Conservation (phyloP, 2,329 filamentous ascomycete species). For the Alternaria brassicicola region DNA sequence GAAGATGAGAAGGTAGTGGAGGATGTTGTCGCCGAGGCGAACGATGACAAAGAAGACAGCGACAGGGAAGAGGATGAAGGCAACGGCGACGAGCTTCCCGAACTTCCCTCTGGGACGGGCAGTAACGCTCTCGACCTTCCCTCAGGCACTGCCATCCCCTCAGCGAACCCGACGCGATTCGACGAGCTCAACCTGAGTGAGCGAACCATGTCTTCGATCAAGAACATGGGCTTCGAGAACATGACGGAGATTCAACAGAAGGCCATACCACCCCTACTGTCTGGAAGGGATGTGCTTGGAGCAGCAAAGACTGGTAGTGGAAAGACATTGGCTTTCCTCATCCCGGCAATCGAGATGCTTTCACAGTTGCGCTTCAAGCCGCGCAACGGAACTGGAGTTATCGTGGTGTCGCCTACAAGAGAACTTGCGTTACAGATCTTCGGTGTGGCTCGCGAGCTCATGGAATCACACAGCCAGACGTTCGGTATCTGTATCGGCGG, state of each 20-base stretch:
- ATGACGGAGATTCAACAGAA: slow-evolving; percentile 96
- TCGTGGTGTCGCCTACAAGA: slow-evolving; percentile 71
- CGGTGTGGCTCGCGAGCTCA: slow-evolving; percentile 88
- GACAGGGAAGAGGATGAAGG: slow-evolving; percentile 36
- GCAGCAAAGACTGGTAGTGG: slow-evolving; percentile 96
- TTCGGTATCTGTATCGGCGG: slow-evolving; percentile 97
- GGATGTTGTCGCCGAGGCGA: slow-evolving; percentile 38
- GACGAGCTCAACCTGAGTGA: slow-evolving; percentile 83
- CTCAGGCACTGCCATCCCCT: slow-evolving; percentile 63
- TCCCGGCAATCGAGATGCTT: slow-evolving; percentile 93
- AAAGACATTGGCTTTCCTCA: slow-evolving; percentile 93
- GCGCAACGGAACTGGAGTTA: slow-evolving; percentile 81
- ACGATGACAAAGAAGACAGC: slow-evolving; percentile 34
- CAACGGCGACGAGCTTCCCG: slow-evolving; percentile 21
- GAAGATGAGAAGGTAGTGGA: slow-evolving; percentile 43
- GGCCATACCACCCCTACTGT: slow-evolving; percentile 84
- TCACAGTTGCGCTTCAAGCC: slow-evolving; percentile 91
- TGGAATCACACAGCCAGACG: slow-evolving; percentile 92
- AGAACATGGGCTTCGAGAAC: slow-evolving; percentile 89
- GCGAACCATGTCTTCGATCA: slow-evolving; percentile 85
- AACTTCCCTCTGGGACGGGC: slow-evolving; percentile 16
- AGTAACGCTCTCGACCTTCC: slow-evolving; percentile 55
- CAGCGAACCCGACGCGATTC: slow-evolving; percentile 72
- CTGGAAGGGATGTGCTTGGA: slow-evolving; percentile 86
- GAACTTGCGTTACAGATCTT: slow-evolving; percentile 61